These are phyloP conservation scores for Tagetes patula DNA, from an alignment of 129 eudicot genomes.

Conservation along the genomic window DNA sequence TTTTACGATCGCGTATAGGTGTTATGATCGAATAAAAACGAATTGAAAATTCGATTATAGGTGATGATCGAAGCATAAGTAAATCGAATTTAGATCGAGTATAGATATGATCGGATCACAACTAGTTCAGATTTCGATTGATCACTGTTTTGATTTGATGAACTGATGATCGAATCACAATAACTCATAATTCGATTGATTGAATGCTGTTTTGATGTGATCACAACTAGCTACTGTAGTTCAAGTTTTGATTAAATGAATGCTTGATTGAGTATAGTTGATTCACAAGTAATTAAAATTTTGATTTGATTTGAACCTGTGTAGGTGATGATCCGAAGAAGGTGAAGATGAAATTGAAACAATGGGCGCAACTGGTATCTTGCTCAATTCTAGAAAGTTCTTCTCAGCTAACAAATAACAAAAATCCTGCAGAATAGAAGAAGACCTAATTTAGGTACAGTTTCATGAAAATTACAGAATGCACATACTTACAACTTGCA, in stretches of 20 bases:
- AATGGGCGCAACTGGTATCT: conserved; percentile 68
- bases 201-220: too few species aligned
- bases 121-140: not conserved
- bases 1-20: conserved; percentile 18
- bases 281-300: not conserved
- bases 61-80: conserved; percentile 32
- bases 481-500: conserved; percentile 10
- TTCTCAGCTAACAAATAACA: conserved; percentile 14
- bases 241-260: too few species aligned
- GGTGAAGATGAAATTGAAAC: conserved; percentile 50
- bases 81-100: not conserved
- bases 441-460: not conserved
- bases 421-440: conserved; percentile 12
- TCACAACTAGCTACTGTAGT: too few species aligned
- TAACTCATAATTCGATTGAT: too few species aligned
- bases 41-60: conserved; percentile 13
- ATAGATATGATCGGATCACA: not conserved
- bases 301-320: not conserved
- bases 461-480: conserved; percentile 1
- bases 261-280: too few species aligned
- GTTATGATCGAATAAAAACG: conserved; percentile 37
- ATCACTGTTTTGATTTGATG: not conserved
- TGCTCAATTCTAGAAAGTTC: conserved; percentile 45
- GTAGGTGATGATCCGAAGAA: conserved; percentile 53
- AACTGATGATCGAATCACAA: too few species aligned